Evolutionary conservation across 2,329 filamentous ascomycete species (phyloP).

Genomic region (Hymenoscyphus fructigenus): DNA sequence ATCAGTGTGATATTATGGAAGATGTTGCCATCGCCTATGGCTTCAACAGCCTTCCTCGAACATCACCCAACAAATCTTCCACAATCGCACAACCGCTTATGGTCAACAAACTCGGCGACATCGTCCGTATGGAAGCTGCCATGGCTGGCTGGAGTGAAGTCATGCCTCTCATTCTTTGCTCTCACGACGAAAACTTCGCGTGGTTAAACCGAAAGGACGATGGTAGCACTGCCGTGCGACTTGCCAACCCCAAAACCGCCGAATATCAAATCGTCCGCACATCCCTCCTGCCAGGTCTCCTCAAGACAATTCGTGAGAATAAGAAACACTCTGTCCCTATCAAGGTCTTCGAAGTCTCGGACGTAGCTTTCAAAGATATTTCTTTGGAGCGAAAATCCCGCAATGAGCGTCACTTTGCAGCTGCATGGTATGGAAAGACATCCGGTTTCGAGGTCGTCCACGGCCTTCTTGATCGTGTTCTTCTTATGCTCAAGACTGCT

Average conservation of each 20-base stretch:
- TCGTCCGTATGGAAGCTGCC: slow-evolving; percentile 82
- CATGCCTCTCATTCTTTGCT: slow-evolving; percentile 93
- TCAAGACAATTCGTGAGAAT: slow-evolving; percentile 94
- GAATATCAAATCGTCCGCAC: slow-evolving; percentile 95
- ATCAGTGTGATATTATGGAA: slow-evolving; percentile 98
- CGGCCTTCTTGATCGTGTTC: slow-evolving; percentile 85
- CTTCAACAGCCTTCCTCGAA: slow-evolving; percentile 91
- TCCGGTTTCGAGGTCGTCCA: slow-evolving; percentile 96
- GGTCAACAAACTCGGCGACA: slow-evolving; percentile 94
- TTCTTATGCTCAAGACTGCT: slow-evolving; percentile 84
- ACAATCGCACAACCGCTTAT: slow-evolving; percentile 83
- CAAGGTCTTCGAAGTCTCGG: slow-evolving; percentile 88
- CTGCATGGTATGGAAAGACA: slow-evolving; percentile 90
- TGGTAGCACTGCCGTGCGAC: slow-evolving; percentile 75
- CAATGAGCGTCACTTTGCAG: slow-evolving; percentile 95
- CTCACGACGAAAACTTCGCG: slow-evolving; percentile 95
- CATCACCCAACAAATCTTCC: slow-evolving; percentile 80
- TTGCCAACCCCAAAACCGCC: slow-evolving; percentile 88
- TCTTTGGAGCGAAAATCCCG: slow-evolving; percentile 78
- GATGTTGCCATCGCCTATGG: slow-evolving; percentile 95
- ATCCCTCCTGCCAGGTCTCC: slow-evolving; percentile 77
- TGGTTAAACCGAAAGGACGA: slow-evolving; percentile 92
- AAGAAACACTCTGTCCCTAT: slow-evolving; percentile 85
- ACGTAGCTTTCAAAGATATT: slow-evolving; percentile 89
- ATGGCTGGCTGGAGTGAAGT: slow-evolving; percentile 97